Base-by-base conservation (phyloP, 2,329 filamentous ascomycete species). In the Metarhizium sp. region DNA sequence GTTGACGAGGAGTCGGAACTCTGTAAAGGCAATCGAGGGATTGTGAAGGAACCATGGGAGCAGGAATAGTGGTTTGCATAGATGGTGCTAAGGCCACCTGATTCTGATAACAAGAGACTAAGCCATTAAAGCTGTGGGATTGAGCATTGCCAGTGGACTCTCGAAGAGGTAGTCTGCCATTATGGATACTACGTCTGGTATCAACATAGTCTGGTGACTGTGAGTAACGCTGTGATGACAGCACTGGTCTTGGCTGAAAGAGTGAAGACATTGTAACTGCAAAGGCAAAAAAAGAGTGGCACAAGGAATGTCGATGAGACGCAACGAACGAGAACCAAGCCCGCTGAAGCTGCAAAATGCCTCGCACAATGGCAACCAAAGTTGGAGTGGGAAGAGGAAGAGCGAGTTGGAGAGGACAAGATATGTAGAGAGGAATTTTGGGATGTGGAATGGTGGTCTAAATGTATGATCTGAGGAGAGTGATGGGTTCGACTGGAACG, bases 91-190 rank as follows among this genome's bases (percentile, higher is more conserved):
- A 66, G 59, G 69, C 67, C 55, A 72, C 70, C 51, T 68, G 69
- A 60, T 67, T 72, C 60, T 70, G 73, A 67, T 75, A 73, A 65
- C 74, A 76, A 45, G 75, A 71, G 34, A 72, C 71, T 59, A 75
- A 62, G 58, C 71, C 64, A 59, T 71, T 71, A 67, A 69, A 72
- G 65, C 50, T 68, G 60, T 71, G 68, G 53, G 70, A 64, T 63
- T 82, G 79, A 50, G 73, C 69, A 66, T 82, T 82, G 62, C 75
- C 75, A 13, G 73, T 77, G 20, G 77, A 74, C 62, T 82, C 79
- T 56, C 76, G 71, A 42, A 82, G 72, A 34, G 79, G 78, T 57
- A 75, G 69, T 57, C 76, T 64, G 61, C 66, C 66, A 61, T 60
- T 59, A 63, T 70, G 63, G 63, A 67, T 57, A 52, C 67, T 70